Base-by-base conservation (phyloP, 1,139 yeast species). In the Diutina scorzettiae region DNA sequence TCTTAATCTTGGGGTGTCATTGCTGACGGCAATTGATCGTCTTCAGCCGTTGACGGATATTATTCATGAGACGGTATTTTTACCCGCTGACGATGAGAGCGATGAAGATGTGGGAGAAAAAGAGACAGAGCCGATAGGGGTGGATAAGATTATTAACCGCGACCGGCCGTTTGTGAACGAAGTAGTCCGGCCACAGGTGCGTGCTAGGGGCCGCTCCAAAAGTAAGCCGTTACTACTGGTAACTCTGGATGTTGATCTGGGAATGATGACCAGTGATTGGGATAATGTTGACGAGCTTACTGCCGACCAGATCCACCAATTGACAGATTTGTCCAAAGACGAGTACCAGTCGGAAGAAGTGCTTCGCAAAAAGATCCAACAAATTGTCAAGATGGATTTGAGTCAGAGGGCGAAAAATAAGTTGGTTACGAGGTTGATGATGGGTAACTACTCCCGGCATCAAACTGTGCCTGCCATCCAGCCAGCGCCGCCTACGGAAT, bases 381-480 rank as follows among this genome's bases (percentile, higher is more conserved):
- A 64, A 42, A 81, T 83, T 42, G 74, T 78, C 45, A 57, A 58
- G 3, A 58, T 76, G 44, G 57, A 56, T 2, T 49, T 80, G 30
- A 54, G 63, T 36, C 81, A 81, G 47, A 55, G 65, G 41, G 74
- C 73, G 52, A 78, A 82, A 54, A 75, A 79, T 48, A 65, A 71
- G 56, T 55, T 77, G 48, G 81, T 84, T 28, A 93, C 89, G 40
- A 66, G 74, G 47, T 62, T 85, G 42, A 84, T 85, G 94, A 81
- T 85, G 69, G 82, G 83, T 7, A 76, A 76, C 46, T 79, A 76
- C 53, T 68, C 72, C 49, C 71, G 71, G 48, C 69, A 67, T 47
- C 59, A 54, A 32, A 51, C 44, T 8, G 25, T 45, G 5, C 48
- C 45, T 17, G 47, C 24, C 7, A 19, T 32, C 25, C 11, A 19